Percentiles rank a stretch among this genome's conserved stretches.
These are phyloP conservation scores for Apiotrichum montevideense DNA, from an alignment of 1,284 basidiomycete genomes.

Conservation along the genomic window DNA sequence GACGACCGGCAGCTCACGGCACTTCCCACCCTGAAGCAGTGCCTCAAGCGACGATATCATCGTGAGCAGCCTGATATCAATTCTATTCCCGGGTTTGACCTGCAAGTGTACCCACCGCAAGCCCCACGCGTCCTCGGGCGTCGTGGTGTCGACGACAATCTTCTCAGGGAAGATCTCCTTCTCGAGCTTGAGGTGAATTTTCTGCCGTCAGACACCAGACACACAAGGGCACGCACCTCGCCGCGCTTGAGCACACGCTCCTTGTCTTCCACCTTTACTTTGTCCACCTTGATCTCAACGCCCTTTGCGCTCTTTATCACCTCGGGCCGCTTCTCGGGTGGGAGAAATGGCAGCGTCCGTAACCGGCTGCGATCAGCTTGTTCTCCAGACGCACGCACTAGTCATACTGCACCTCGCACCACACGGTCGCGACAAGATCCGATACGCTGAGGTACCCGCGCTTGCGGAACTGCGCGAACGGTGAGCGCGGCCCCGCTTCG, in stretches of 20 bases:
- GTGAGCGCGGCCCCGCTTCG: conserved; percentile 13
- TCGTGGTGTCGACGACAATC: conserved; percentile 52
- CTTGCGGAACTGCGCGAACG: conserved; percentile 32
- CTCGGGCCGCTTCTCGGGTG: conserved; percentile 55
- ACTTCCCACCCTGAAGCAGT: conserved; percentile 52
- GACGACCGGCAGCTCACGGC: conserved; percentile 67
- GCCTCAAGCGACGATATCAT: conserved; percentile 56
- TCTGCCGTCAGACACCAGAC: neutral
- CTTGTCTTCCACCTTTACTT: conserved; percentile 56
- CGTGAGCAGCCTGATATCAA: conserved; percentile 54
- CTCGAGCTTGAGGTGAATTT: conserved; percentile 76
- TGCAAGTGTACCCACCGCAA: conserved; percentile 47
- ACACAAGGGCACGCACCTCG: conserved; percentile 49
- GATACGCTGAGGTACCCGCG: conserved; percentile 48
- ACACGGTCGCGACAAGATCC: conserved; percentile 53
- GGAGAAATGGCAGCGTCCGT: conserved; percentile 51
- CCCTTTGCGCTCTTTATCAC: conserved; percentile 60
- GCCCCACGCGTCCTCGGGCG: conserved; percentile 65
- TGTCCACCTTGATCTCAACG: conserved; percentile 60
- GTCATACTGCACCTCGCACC: conserved; percentile 48
- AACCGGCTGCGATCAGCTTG: conserved; percentile 29
- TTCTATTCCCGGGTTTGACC: neutral
- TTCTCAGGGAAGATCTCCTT: conserved; percentile 62
- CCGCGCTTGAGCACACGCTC: conserved; percentile 59
- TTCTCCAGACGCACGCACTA: conserved; percentile 24